Conservation (phyloP, 345 rosid species). For the Populus alba region DNA sequence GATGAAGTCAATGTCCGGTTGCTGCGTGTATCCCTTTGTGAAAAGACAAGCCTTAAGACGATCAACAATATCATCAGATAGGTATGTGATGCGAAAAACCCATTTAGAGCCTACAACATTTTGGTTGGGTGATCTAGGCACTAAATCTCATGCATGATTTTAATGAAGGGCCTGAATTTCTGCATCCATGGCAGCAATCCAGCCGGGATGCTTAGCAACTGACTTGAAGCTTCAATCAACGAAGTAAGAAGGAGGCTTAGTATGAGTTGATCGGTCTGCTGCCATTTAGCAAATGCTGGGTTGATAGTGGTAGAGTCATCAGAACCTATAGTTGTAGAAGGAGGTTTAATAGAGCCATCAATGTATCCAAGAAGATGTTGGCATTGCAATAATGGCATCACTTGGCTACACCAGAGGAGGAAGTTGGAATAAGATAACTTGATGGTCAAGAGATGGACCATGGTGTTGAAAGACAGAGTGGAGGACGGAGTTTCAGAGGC, state of each 20-base stretch:
- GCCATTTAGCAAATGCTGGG: background rate
- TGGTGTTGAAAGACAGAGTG: background rate
- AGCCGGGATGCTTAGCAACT: constrained; percentile 4
- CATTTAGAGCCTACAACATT: constrained; percentile 19
- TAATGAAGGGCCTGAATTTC: constrained; percentile 10
- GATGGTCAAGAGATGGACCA: background rate
- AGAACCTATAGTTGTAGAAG: too few relatives aligned
- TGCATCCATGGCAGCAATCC: constrained; percentile 10
- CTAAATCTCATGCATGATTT: constrained; percentile 1
- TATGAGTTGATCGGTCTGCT: background rate
- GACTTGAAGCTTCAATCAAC: background rate
- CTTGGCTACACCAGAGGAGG: background rate
- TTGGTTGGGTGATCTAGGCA: background rate
- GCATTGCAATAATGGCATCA: too few relatives aligned
- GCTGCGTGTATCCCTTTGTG: background rate
- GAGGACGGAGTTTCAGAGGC: background rate
- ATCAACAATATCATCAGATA: background rate
- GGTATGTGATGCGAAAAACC: constrained; percentile 4
- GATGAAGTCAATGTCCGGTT: constrained; percentile 1
- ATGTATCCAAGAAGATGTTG: too few relatives aligned
- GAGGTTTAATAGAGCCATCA: too few relatives aligned
- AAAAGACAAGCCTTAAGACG: constrained; percentile 2
- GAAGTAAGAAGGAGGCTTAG: background rate
- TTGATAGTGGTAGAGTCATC: background rate
- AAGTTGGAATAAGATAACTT: background rate